Conservation (phyloP, 441 rosid species). For the Populus hybrid region DNA sequence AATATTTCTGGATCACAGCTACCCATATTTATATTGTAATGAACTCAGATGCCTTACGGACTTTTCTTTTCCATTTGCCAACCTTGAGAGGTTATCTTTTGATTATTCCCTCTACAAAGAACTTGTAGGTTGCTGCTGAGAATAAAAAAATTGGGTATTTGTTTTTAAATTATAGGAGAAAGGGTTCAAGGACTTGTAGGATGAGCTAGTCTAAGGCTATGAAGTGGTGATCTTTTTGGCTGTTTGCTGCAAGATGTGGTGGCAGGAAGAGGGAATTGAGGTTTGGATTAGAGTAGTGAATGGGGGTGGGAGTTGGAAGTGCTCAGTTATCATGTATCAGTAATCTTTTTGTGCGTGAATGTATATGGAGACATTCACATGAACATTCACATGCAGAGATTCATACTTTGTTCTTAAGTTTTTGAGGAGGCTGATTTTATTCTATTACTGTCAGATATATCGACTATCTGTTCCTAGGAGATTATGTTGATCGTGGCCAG, state of each 20-base stretch:
- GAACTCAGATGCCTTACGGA: background rate
- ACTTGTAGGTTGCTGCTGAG: background rate
- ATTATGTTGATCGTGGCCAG: slow-evolving; percentile 99
- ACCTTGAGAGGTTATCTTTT: background rate
- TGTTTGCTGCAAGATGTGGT: background rate
- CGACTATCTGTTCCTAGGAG: slow-evolving; percentile 98
- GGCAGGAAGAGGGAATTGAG: background rate
- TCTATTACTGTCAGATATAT: slow-evolving; percentile 68
- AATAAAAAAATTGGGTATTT: too few relatives aligned
- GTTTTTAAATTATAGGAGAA: background rate
- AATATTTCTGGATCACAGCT: background rate
- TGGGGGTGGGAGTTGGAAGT: background rate
- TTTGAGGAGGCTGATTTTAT: slow-evolving; percentile 14
- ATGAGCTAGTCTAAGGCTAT: background rate
- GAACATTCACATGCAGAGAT: background rate
- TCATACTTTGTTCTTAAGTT: background rate
- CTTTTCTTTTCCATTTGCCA: background rate
- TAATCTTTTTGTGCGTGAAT: background rate
- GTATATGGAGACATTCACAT: background rate
- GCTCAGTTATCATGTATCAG: background rate
- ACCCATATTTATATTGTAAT: background rate
- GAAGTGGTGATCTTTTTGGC: background rate
- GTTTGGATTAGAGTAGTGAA: background rate
- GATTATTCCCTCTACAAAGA: background rate
- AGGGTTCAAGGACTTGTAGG: background rate